Conservation (phyloP, 257 asterid genomes). For the Rubia yunnanensis region DNA sequence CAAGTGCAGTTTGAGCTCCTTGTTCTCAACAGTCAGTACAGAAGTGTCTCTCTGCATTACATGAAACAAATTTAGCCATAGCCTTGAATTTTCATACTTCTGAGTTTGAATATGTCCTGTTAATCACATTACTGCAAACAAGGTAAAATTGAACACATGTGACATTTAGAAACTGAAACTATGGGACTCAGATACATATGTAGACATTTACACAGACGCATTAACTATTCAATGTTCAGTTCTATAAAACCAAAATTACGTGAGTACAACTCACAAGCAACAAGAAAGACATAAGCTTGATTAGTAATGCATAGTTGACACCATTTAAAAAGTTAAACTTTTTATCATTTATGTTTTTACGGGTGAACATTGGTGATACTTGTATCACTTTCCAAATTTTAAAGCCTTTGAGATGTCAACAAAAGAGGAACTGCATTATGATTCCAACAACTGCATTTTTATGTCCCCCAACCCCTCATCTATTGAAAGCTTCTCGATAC, state of each 20-base stretch:
- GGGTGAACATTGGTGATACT: not conserved
- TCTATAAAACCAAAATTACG: not conserved
- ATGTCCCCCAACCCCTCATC: not conserved
- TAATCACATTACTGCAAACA: not conserved
- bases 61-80: not conserved
- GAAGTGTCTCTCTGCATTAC: slow-evolving; percentile 66
- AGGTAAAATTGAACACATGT: not conserved
- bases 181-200: not conserved
- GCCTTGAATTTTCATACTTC: not conserved
- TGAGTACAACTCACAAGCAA: not conserved
- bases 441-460: not conserved
- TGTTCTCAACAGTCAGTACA: slow-evolving; percentile 73
- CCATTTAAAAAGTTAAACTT: not conserved
- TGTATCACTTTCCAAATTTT: not conserved
- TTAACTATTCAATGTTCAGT: not conserved
- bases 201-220: not conserved
- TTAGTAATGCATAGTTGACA: not conserved
- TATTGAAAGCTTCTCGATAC: not conserved
- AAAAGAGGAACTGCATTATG: not conserved
- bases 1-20: slow-evolving; percentile 75
- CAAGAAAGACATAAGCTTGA: not conserved
- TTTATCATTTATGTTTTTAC: not conserved
- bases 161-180: not conserved
- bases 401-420: not conserved
- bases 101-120: not conserved